Evolutionary conservation across 2,329 filamentous ascomycete genomes (phyloP).

Genomic region (Colletotrichum sp.): DNA sequence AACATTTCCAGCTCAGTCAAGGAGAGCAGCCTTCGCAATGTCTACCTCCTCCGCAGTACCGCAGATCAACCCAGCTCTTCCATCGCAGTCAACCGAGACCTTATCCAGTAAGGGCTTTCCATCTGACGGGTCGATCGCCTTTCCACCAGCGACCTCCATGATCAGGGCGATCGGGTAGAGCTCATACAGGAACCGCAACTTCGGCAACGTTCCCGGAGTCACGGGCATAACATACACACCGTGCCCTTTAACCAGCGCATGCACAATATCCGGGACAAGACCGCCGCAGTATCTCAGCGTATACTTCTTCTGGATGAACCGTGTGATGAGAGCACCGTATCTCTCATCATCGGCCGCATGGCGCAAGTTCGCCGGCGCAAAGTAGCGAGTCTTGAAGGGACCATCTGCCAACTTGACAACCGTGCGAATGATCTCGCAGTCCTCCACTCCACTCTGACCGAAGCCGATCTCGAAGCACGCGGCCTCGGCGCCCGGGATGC

Average conservation of each 20-base stretch:
- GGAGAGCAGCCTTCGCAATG: slow-evolving; percentile 28
- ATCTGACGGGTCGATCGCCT: slow-evolving; percentile 54
- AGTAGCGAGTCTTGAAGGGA: slow-evolving; percentile 58
- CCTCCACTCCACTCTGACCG: slow-evolving; percentile 33
- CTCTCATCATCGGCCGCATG: slow-evolving; percentile 54
- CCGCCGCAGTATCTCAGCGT: slow-evolving; percentile 67
- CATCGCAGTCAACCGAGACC: slow-evolving; percentile 46
- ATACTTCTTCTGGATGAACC: slow-evolving; percentile 58
- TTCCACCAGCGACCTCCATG: slow-evolving; percentile 64
- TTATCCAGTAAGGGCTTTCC: slow-evolving; percentile 46
- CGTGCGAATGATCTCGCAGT: slow-evolving; percentile 45
- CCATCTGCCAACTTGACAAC: slow-evolving; percentile 40
- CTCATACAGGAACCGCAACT: slow-evolving; percentile 65
- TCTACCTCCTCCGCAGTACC: slow-evolving; percentile 56
- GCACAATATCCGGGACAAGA: slow-evolving; percentile 65
- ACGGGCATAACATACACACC: slow-evolving; percentile 66
- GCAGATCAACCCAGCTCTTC: slow-evolving; percentile 55
- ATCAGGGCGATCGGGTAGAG: slow-evolving; percentile 64
- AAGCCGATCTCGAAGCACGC: slow-evolving; percentile 55
- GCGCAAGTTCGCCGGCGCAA: slow-evolving; percentile 67
- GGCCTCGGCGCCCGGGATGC: slow-evolving; percentile 42
- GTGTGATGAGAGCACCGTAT: slow-evolving; percentile 55
- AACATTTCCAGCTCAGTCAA: neutral
- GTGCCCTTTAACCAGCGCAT: slow-evolving; percentile 65
- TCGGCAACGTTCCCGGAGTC: slow-evolving; percentile 54